Conservation (phyloP, 1,284 basidiomycete species). For the Malassezia globosa region DNA sequence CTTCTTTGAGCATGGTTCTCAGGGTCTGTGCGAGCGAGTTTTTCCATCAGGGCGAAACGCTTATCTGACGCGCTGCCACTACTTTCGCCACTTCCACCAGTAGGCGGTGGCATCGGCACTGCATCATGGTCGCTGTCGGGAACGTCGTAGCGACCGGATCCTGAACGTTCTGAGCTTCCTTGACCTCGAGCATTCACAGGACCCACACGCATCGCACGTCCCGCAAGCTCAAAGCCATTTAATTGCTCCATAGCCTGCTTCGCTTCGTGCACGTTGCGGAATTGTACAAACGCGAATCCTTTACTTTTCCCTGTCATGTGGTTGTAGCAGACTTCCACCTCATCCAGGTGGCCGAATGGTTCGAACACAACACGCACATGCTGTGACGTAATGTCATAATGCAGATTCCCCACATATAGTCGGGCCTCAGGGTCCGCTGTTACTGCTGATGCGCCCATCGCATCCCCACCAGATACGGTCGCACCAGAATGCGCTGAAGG, state of each 20-base stretch:
- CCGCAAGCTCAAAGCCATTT: constrained; percentile 95
- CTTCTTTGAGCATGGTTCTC: constrained; percentile 13
- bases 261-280: constrained; percentile 76
- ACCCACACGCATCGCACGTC: constrained; percentile 55
- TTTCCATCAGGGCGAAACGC: constrained; percentile 42
- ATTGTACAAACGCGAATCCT: constrained; percentile 94
- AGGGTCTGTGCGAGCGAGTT: constrained; percentile 33
- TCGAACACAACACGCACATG: constrained; percentile 98
- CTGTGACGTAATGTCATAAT: constrained; percentile 88
- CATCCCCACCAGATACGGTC: background rate
- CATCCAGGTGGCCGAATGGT: constrained; percentile 91
- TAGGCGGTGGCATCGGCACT: background rate
- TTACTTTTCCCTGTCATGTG: constrained; percentile 81
- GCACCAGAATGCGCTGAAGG: constrained; percentile 6
- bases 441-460: constrained; percentile 8
- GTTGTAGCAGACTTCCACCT: constrained; percentile 92
- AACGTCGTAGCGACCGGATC: background rate
- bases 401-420: constrained; percentile 88
- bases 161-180: constrained; percentile 8
- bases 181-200: constrained; percentile 15
- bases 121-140: background rate
- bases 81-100: background rate
- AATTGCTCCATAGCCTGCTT: constrained; percentile 93
- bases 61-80: constrained; percentile 24
- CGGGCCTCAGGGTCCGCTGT: constrained; percentile 53